Percentiles rank a stretch among this genome's conserved stretches.
phyloP scores from a whole-genome alignment of 352 stramenopile genomes.

The Globisporangium viniferum region DNA sequence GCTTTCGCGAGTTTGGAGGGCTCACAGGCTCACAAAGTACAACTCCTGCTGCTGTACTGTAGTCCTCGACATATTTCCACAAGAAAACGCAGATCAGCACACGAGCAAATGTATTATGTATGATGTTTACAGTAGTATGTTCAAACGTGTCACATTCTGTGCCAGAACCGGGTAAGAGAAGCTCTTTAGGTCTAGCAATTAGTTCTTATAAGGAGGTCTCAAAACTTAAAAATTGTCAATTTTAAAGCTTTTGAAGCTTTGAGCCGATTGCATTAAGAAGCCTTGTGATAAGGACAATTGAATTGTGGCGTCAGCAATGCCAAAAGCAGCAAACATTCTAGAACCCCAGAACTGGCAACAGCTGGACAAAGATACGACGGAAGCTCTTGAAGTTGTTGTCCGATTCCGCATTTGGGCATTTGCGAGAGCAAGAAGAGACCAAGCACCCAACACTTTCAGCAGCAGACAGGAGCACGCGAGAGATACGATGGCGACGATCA shows the following conservation, averaged over 20 bases:
- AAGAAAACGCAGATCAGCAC: background rate
- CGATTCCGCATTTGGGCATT: background rate
- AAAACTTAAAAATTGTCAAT: too few relatives aligned
- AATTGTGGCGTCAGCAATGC: background rate
- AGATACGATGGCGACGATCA: slow-evolving; percentile 44
- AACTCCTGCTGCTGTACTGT: too few relatives aligned
- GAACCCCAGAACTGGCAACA: background rate
- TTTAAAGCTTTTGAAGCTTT: too few relatives aligned
- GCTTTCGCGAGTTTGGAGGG: background rate
- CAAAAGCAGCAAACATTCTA: background rate
- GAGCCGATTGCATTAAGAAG: too few relatives aligned
- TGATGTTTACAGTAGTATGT: background rate
- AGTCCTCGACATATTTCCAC: too few relatives aligned
- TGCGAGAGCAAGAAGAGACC: background rate
- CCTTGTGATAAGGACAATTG: too few relatives aligned
- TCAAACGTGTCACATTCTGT: background rate
- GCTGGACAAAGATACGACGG: slow-evolving; percentile 1
- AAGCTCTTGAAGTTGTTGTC: slow-evolving; percentile 1
- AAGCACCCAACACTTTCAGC: background rate
- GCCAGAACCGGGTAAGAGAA: background rate
- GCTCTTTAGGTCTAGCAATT: too few relatives aligned
- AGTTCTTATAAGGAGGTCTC: too few relatives aligned
- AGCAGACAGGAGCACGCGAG: background rate
- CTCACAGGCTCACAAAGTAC: too few relatives aligned
- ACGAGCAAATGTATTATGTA: background rate